Conservation (phyloP, 768 basidiomycete species). For the Butyriboletus loyo region DNA sequence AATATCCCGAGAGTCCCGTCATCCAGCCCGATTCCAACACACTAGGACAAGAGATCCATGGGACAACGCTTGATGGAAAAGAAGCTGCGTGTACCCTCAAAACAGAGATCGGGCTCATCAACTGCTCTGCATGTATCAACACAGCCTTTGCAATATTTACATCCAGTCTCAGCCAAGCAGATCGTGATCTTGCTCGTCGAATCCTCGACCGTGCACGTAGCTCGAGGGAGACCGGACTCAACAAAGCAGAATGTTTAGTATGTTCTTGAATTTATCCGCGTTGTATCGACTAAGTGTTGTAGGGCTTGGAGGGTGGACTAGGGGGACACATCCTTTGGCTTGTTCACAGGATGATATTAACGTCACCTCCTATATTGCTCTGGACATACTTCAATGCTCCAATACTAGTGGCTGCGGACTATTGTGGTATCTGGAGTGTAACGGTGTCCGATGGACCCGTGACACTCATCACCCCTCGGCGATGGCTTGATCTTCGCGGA, state of each 20-base stretch:
- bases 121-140: slow-evolving; percentile 33
- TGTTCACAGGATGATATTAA: slow-evolving; percentile 43
- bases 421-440: slow-evolving; percentile 56
- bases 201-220: slow-evolving; percentile 16
- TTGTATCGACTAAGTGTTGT: slow-evolving; percentile 5
- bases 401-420: slow-evolving; percentile 53
- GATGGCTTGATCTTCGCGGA: slow-evolving; percentile 78
- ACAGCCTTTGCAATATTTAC: slow-evolving; percentile 18
- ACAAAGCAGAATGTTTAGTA: slow-evolving; percentile 32
- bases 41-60: slow-evolving; percentile 36
- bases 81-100: slow-evolving; percentile 47
- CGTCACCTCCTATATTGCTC: slow-evolving; percentile 53
- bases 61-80: slow-evolving; percentile 38
- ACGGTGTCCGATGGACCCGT: slow-evolving; percentile 42
- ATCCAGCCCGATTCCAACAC: slow-evolving; percentile 16
- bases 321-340: slow-evolving; percentile 29
- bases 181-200: slow-evolving; percentile 16
- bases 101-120: slow-evolving; percentile 26
- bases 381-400: slow-evolving; percentile 64
- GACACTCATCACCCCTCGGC: slow-evolving; percentile 58
- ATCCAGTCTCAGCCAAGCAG: slow-evolving; percentile 19
- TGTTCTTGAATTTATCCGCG: slow-evolving; percentile 11
- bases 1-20: slow-evolving; percentile 7
- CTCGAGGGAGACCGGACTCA: slow-evolving; percentile 25
- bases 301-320: slow-evolving; percentile 14